Conservation (phyloP, 1,284 basidiomycete genomes). For the Microstroma glucosiphilum region DNA sequence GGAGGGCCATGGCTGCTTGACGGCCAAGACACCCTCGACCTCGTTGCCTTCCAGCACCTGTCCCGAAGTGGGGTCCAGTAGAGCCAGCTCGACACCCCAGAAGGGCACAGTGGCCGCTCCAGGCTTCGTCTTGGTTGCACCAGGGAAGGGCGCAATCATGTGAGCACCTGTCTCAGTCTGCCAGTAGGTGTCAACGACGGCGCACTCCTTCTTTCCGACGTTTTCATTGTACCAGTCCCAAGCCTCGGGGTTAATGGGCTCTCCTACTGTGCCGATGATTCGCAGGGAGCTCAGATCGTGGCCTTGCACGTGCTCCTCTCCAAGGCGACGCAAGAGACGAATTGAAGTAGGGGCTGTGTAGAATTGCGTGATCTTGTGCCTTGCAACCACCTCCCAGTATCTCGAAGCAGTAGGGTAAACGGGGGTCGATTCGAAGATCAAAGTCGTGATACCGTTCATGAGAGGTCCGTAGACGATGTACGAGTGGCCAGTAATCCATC, state of each 20-base stretch:
- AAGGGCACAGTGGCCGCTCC: conserved; percentile 94
- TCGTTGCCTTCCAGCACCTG: conserved; percentile 70
- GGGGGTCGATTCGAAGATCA: conserved; percentile 93
- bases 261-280: conserved; percentile 86
- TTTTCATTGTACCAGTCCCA: conserved; percentile 99
- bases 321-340: conserved; percentile 79
- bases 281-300: conserved; percentile 79
- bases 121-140: conserved; percentile 90
- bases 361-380: conserved; percentile 74
- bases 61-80: conserved; percentile 77
- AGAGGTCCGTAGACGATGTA: conserved; percentile 97
- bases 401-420: conserved; percentile 91
- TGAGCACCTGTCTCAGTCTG: conserved; percentile 98
- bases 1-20: conserved; percentile 87
- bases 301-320: conserved; percentile 75
- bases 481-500: conserved; percentile 98
- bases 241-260: conserved; percentile 98
- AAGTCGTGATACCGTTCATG: conserved; percentile 80
- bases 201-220: conserved; percentile 80
- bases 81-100: conserved; percentile 85
- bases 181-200: conserved; percentile 70
- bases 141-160: conserved; percentile 88
- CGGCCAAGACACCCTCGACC: conserved; percentile 83
- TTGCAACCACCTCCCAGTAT: conserved; percentile 93
- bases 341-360: conserved; percentile 58